Evolutionary conservation across 352 stramenopile genomes (phyloP), one percentile per base, ranked within the genome.

Genomic region (Lagenidium giganteum): DNA sequence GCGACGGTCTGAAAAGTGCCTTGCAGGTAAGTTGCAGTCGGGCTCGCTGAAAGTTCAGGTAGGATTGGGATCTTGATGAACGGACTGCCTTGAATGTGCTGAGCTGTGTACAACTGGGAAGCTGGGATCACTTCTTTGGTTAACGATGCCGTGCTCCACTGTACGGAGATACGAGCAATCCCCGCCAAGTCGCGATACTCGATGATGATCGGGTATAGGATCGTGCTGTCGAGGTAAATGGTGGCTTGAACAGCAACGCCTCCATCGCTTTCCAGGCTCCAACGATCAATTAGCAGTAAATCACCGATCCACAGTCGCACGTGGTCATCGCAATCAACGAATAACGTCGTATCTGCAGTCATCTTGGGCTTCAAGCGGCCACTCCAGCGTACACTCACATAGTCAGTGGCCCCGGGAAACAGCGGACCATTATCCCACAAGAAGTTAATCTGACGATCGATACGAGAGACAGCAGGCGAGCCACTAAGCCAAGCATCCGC

Each of bases 381-480:
- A 34, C 44, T 82, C 80, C 80, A 92, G 5, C 77, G 69, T 8
- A 83, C 66, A 1, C 67, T 77, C 1, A 74, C 53, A 53, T 83
- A 84, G 31, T 78, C 77, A 3, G 54, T 70, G 5, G 64, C 59
- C 2, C 64, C 69, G 29, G 64, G 47, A 39, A 87, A 82, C 2
- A 75, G 29, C 12, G 71, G 32, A 0, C 72, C 77, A 18, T 26
- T 52, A 12, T 57, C 63, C 78, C 79, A 89, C 23, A 73, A 88
- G 37, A 91, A 90, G 41, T 88, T 93, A 4, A 89, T 40, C 20
- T 78, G 46, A 4, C 59, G 60, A 56, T 90, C 80, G 28, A 88
- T 70, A 2, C 79, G 74, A 7, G 60, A 63, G 20, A 72, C 35
- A 6, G 57, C 47, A 5, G 31, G 17, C 16, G 18, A 20, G n/a